These are phyloP conservation scores for Apiospora rasikravindrae DNA, from an alignment of 2,329 filamentous ascomycete genomes.

Conservation along the genomic window DNA sequence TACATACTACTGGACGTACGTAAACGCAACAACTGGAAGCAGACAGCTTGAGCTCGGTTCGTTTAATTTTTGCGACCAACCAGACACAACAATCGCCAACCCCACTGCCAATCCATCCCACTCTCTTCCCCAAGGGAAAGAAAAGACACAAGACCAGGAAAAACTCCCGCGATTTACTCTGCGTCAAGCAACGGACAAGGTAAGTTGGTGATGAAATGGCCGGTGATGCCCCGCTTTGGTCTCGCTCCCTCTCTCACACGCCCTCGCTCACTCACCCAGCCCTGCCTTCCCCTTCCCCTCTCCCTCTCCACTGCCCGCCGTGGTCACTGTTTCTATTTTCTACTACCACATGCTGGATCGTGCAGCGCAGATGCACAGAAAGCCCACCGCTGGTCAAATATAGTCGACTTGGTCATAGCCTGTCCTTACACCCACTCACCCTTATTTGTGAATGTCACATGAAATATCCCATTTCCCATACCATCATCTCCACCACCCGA, in stretches of 20 bases:
- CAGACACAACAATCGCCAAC: conserved; percentile 3
- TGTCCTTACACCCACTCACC: neutral
- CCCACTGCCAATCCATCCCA: conserved; percentile 14
- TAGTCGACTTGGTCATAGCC: neutral
- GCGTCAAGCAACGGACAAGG: neutral
- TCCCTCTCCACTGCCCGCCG: conserved; percentile 11
- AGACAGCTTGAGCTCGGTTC: conserved; percentile 16
- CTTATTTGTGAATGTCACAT: conserved; percentile 18
- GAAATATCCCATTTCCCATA: conserved; percentile 15
- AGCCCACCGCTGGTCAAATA: conserved; percentile 28
- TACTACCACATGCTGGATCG: conserved; percentile 34
- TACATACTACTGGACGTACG: conserved; percentile 1
- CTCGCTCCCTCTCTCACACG: neutral
- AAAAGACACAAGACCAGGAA: conserved; percentile 28
- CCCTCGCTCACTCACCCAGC: neutral
- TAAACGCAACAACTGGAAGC: neutral
- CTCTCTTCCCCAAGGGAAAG: conserved; percentile 25
- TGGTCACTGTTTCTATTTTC: conserved; percentile 33
- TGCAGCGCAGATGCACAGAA: conserved; percentile 28
- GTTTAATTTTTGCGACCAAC: conserved; percentile 12
- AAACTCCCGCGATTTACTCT: conserved; percentile 25
- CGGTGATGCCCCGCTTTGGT: conserved; percentile 1
- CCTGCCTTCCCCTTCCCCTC: conserved; percentile 15
- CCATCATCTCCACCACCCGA: conserved; percentile 10
- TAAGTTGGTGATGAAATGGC: conserved; percentile 8